Evolutionary conservation across 495 filamentous ascomycete genomes (phyloP), one percentile per base, ranked within the genome.

Genomic region (Annulohypoxylon bovei): DNA sequence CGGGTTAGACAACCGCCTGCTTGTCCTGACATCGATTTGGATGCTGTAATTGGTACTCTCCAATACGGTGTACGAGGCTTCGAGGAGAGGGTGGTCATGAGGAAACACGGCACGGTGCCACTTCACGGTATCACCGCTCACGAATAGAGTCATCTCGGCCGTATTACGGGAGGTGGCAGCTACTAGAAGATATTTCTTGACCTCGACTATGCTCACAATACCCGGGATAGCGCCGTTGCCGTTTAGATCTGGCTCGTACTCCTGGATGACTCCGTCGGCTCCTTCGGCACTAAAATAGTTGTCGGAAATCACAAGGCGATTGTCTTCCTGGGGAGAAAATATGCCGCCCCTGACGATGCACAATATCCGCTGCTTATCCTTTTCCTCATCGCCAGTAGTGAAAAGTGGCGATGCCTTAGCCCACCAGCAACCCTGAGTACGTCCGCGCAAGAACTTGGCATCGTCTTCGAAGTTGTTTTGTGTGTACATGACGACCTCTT

Each of bases 41-140:
- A 99, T 93, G 81, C 94, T 97, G 83, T 98, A 97, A 70, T 97
- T 92, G 16, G 95, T 98, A 67, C 93, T 94, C 80, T 98, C 95
- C 28, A 99, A 84, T 22, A 98, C 84, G 0, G 95, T 99, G 75
- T 98, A 99, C 12, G 92, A 93, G 73, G 95, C 88, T 76, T 98
- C 86, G 71, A 91, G 87, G 23, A 99, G 77, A 27, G 88, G 85
- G 30, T 88, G 87, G 30, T 90, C 90, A 59, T 78, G 78, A 42
- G 87, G 88, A 78, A 99, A 98, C 67, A 95, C 85, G 52, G 95
- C 95, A n/a, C 92, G 89, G 75, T 97, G 91, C 95, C 95, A 99
- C 27, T 84, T 90, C 30, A 84, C 81, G 27, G 93, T 88, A 76
- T 99, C 94, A 70, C 91, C 87, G 11, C 91, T 93, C 53, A 89